Evolutionary conservation across 345 rosid genomes (phyloP).

Genomic region (Ailanthus altissimus): DNA sequence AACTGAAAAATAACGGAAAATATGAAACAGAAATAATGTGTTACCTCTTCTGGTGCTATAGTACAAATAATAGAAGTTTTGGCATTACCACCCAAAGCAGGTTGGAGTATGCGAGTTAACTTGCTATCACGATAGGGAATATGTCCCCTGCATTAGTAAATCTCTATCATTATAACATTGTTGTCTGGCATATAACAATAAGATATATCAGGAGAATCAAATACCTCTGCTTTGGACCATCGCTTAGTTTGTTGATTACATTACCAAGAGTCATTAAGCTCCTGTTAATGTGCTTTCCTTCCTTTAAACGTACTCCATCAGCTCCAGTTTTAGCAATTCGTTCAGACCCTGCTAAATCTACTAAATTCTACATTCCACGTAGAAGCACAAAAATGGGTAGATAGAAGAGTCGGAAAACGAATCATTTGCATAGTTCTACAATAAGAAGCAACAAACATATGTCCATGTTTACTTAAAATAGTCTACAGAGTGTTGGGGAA

Average conservation of each 20-base stretch:
- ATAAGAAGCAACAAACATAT: background rate
- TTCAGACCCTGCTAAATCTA: constrained; percentile 95
- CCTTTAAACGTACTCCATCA: constrained; percentile 86
- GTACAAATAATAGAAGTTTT: constrained; percentile 98
- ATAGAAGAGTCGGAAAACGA: background rate
- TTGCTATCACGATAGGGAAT: constrained; percentile 99
- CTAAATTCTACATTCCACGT: constrained; percentile 66
- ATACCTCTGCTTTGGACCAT: constrained; percentile 77
- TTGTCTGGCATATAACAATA: background rate
- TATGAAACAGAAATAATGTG: background rate
- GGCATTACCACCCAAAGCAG: constrained; percentile 97
- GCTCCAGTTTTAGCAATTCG: constrained; percentile 94
- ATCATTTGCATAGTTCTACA: background rate
- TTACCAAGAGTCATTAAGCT: constrained; percentile 97
- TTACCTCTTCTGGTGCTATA: constrained; percentile 96
- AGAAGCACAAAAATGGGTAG: constrained; percentile 8
- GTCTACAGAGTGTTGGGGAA: background rate
- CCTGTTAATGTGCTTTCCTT: constrained; percentile 94
- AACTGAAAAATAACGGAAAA: background rate
- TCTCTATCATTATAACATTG: constrained; percentile 11
- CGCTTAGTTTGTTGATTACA: constrained; percentile 92
- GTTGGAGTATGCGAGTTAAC: constrained; percentile 95
- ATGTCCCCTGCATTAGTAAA: constrained; percentile 62
- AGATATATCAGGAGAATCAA: constrained; percentile 11
- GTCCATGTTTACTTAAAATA: background rate